Percentiles rank a stretch among this genome's conserved stretches.
Evolutionary conservation across 106 monocot genomes (phyloP).

Genomic region (Platanthera zijinensis): DNA sequence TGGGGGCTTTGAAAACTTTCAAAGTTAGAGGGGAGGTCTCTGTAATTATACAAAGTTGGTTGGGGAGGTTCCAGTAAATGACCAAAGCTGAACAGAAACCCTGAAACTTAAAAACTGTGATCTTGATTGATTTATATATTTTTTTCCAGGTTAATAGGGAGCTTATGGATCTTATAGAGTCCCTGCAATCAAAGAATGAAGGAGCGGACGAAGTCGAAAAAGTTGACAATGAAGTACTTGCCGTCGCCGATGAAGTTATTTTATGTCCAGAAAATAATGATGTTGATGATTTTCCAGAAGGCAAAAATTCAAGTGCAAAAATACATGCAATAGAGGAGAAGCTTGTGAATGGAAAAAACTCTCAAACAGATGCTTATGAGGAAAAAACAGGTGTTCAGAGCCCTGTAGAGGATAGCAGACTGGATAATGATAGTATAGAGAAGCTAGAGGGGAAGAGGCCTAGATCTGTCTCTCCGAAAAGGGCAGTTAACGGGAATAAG

Average conservation of each 20-base stretch:
- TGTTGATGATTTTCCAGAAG: background rate
- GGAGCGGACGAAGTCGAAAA: background rate
- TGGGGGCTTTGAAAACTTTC: too few relatives aligned
- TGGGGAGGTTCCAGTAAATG: too few relatives aligned
- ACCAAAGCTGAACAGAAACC: too few relatives aligned
- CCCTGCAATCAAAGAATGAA: constrained; percentile 26
- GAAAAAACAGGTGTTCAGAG: background rate
- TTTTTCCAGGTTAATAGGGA: constrained; percentile 65
- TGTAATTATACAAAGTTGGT: too few relatives aligned
- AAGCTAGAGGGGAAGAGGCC: background rate
- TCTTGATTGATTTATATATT: background rate
- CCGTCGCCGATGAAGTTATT: background rate
- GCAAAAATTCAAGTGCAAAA: background rate
- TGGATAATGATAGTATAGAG: too few relatives aligned
- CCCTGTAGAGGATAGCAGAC: too few relatives aligned
- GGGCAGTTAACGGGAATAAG: background rate
- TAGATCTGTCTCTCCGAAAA: background rate
- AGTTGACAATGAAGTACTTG: background rate
- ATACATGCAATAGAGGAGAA: background rate
- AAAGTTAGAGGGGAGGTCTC: too few relatives aligned
- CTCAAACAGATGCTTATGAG: background rate
- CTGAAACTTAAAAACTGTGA: background rate
- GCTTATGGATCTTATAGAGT: constrained; percentile 66
- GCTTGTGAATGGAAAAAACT: background rate
- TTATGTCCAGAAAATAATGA: background rate